These are phyloP conservation scores for Ophiostoma fasciatum DNA, from an alignment of 2,329 filamentous ascomycete genomes.

Conservation along the genomic window DNA sequence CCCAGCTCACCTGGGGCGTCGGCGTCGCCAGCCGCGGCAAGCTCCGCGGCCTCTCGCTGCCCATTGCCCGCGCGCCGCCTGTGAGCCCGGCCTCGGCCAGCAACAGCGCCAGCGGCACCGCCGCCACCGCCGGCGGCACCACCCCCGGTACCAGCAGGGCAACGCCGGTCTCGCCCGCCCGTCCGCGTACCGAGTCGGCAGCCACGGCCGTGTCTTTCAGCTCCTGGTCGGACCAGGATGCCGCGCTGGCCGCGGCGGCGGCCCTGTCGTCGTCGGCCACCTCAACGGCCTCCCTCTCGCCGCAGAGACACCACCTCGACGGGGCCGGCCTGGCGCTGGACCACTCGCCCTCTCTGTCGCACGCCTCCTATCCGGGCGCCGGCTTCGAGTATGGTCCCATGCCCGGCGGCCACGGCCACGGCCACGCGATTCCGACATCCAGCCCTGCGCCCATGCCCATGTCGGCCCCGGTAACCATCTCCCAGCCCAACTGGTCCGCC, in stretches of 20 bases:
- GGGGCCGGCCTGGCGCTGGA: slow-evolving; percentile 23
- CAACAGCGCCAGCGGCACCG: not conserved
- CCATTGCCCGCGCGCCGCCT: slow-evolving; percentile 46
- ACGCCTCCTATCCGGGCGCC: slow-evolving; percentile 24
- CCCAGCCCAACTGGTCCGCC: slow-evolving; percentile 7
- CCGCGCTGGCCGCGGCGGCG: slow-evolving; percentile 10
- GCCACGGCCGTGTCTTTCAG: slow-evolving; percentile 14
- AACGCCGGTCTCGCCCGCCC: slow-evolving; percentile 17
- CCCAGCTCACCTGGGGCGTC: slow-evolving; percentile 89
- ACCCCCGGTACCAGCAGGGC: slow-evolving; percentile 37
- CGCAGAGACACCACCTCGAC: slow-evolving; percentile 20
- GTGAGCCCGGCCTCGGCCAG: slow-evolving; percentile 23
- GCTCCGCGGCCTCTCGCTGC: slow-evolving; percentile 72
- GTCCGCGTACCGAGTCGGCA: slow-evolving; percentile 30
- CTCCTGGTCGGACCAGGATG: slow-evolving; percentile 25
- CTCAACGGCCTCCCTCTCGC: slow-evolving; percentile 12
- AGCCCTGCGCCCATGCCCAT: slow-evolving; percentile 4
- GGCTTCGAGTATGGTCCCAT: slow-evolving; percentile 30
- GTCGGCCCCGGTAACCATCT: slow-evolving; percentile 5
- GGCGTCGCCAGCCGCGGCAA: slow-evolving; percentile 93
- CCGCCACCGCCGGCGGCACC: slow-evolving; percentile 16
- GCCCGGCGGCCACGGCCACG: no score
- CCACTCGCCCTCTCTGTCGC: slow-evolving; percentile 29
- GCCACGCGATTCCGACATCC: slow-evolving; percentile 2
- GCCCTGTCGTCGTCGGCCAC: slow-evolving; percentile 2